A percentile compares a stretch with the other conserved stretches of the same genome.
Conservation (phyloP, 164 flowering plant genomes). For the Aristolochia californica region DNA sequence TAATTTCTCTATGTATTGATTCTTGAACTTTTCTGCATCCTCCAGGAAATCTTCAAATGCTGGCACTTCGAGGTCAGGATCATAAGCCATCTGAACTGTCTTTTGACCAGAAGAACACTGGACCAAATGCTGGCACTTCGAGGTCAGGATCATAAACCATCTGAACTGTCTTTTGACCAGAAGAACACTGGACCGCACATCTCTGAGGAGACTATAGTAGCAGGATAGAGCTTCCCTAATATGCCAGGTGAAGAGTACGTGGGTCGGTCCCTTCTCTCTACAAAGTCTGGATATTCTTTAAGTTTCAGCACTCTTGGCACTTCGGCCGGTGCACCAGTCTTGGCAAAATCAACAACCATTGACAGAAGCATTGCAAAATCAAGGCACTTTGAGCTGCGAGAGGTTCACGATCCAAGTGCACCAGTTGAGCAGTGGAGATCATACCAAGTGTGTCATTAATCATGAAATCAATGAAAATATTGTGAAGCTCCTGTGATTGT, state of each 20-base stretch:
- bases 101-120: too few relatives aligned
- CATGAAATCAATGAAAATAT: conserved; percentile 87
- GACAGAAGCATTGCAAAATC: conserved; percentile 78
- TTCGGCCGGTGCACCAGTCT: conserved; percentile 92
- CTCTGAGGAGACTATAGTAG: conserved; percentile 19
- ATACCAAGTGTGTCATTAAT: conserved; percentile 74
- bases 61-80: conserved; percentile 51
- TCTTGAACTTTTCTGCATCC: conserved; percentile 42
- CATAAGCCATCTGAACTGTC: conserved; percentile 34
- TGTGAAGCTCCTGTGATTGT: conserved; percentile 65
- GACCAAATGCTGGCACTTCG: conserved; percentile 56
- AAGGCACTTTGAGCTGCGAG: conserved; percentile 60
- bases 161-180: conserved; percentile 22
- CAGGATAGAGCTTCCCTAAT: conserved; percentile 81
- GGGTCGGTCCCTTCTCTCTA: conserved; percentile 64
- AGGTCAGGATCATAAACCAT: conserved; percentile 57
- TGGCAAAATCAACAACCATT: conserved; percentile 98
- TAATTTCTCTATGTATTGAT: conserved; percentile 46
- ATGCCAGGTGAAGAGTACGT: conserved; percentile 49
- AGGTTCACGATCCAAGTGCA: conserved; percentile 78
- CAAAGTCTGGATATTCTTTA: conserved; percentile 76
- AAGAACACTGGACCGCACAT: conserved; percentile 13
- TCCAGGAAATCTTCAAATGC: conserved; percentile 57
- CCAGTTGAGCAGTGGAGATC: conserved; percentile 68
- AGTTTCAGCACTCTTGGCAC: conserved; percentile 71